Evolutionary conservation across 495 filamentous ascomycete genomes (phyloP), one percentile per base, ranked within the genome.

Genomic region (Talaromyces proteolyticus): DNA sequence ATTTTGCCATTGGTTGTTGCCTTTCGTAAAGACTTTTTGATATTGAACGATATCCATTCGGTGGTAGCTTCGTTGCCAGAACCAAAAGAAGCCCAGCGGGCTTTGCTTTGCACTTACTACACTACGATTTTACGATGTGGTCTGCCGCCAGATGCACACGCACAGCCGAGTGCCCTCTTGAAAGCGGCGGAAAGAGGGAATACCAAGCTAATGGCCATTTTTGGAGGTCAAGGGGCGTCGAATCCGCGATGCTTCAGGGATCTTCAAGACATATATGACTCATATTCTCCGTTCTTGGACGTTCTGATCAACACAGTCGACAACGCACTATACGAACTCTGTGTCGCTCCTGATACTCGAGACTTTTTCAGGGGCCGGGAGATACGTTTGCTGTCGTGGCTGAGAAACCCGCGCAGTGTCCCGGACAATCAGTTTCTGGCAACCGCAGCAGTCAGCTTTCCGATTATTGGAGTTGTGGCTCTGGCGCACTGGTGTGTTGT

Each of bases 381-480:
- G 7, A 22, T 65, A 0, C 53, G 60, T 24, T 46, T 67, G 22
- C 47, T 39, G 23, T 47, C 10, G 16, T 98, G 93, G 93, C 77
- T 98, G 21, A 83, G 86, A 56, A 80, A 89, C 62, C 81, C 78
- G 19, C 91, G 96, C 42, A 75, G 86, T 3, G 91, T 93, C 42
- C 93, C 93, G 3, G 92, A 97, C 68, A 81, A 84, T n/a, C 91
- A 95, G 63, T 97, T 97, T 63, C 81, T 98, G n/a, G 87, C 96
- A 24, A 95, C 93, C 6, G 91, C 93, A 0, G 94, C 93, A 2
- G 93, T 98, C 65, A 96, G 92, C 70, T 81, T 98, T 55, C 93
- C 93, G 16, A 73, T 98, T 59, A 97, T 98, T 57, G 93, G 93
- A 26, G 76, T 97, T 53, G 89, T 95, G 6, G 93, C 97, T 65